A percentile compares a stretch with the other conserved stretches of the same genome.
Conservation (phyloP, 306 rosid genomes). For the Malus asiatica region DNA sequence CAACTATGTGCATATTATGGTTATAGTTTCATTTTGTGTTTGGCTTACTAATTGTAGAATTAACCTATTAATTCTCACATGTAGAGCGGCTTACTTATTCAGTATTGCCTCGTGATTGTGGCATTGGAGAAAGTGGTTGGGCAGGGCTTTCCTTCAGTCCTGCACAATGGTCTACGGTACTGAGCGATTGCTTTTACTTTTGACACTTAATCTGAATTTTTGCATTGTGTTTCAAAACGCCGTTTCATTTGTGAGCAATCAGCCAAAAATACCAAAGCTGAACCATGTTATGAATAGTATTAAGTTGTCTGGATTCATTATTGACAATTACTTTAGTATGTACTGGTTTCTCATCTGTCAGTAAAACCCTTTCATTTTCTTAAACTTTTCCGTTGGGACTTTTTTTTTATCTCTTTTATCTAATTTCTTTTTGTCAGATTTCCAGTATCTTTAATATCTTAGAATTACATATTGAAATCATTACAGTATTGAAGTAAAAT, state of each 20-base stretch:
- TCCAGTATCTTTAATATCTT: not conserved
- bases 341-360: not conserved
- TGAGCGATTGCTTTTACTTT: slow-evolving; percentile 8
- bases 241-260: not conserved
- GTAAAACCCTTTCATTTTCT: not conserved
- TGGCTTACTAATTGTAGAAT: slow-evolving; percentile 16
- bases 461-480: not conserved
- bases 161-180: slow-evolving; percentile 61
- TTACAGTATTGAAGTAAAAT: not conserved
- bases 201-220: not conserved
- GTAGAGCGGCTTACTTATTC: slow-evolving; percentile 67
- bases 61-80: slow-evolving; percentile 41
- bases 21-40: not conserved
- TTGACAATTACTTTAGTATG: not conserved
- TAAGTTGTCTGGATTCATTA: not conserved
- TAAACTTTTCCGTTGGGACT: not conserved
- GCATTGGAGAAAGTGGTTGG: slow-evolving; percentile 88
- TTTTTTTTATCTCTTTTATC: not conserved
- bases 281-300: not conserved
- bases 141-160: slow-evolving; percentile 89
- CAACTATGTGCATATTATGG: not conserved
- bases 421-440: not conserved
- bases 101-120: slow-evolving; percentile 61
- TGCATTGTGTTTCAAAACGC: not conserved
- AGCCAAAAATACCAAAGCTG: not conserved